These are phyloP conservation scores for Endogone sp. DNA, from an alignment of 192 early-diverging fungal species.

Conservation along the genomic window DNA sequence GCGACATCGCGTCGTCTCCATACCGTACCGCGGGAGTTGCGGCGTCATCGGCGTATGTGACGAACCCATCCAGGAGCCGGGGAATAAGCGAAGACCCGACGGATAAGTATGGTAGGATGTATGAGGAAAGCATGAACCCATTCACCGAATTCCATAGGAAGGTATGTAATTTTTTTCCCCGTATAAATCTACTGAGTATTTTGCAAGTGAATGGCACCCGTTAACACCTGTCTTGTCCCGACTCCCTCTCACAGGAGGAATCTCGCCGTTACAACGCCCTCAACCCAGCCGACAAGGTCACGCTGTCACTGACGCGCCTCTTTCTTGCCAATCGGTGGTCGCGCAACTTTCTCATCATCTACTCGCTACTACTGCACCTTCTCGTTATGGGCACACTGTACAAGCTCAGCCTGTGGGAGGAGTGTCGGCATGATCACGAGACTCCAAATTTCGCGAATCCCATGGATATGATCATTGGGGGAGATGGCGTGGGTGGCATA, in stretches of 20 bases:
- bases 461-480: constrained; percentile 17
- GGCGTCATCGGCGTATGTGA: constrained; percentile 1
- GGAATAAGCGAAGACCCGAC: constrained; percentile 40
- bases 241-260: constrained; percentile 50
- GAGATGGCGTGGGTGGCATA: no score
- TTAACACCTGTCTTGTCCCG: background rate
- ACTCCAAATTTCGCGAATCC: constrained; percentile 37
- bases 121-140: constrained; percentile 88
- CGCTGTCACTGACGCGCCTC: constrained; percentile 57
- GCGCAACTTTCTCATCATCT: constrained; percentile 61
- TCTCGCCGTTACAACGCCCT: constrained; percentile 63
- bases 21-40: background rate
- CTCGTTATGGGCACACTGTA: constrained; percentile 75
- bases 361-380: constrained; percentile 70
- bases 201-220: no score
- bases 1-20: background rate
- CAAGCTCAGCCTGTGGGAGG: constrained; percentile 57
- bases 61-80: background rate
- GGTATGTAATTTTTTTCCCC: constrained; percentile 8
- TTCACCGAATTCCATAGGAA: constrained; percentile 79
- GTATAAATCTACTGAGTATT: no score
- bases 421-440: constrained; percentile 60
- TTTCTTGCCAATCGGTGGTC: constrained; percentile 67
- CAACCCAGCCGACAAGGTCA: constrained; percentile 72
- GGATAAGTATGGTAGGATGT: constrained; percentile 71